Percentiles rank a stretch among this genome's conserved stretches.
Evolutionary conservation across 257 asterid species (phyloP).

Genomic region (Linderniella brevidens): DNA sequence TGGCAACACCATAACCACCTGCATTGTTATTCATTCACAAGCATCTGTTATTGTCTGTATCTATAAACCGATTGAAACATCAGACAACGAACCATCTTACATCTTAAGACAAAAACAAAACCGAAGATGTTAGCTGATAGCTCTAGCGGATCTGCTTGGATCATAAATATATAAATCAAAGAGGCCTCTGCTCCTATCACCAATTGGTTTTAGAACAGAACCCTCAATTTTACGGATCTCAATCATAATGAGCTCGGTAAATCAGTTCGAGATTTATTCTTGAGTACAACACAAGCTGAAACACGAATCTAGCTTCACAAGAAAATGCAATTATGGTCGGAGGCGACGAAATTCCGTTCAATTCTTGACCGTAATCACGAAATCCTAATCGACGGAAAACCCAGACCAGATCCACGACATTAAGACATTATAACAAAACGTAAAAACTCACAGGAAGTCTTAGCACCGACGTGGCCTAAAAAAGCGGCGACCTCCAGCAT

Average conservation of each 20-base stretch:
- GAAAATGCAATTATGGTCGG: background rate
- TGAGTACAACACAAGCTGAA: background rate
- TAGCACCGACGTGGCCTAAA: conserved; percentile 75
- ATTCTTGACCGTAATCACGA: too few relatives aligned
- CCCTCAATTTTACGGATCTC: too few relatives aligned
- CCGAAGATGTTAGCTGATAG: too few relatives aligned
- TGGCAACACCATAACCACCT: conserved; percentile 92
- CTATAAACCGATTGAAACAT: background rate
- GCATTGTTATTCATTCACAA: conserved; percentile 7
- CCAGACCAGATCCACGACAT: background rate
- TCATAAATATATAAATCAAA: too few relatives aligned
- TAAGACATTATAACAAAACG: too few relatives aligned
- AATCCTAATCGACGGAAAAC: background rate
- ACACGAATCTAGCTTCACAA: background rate
- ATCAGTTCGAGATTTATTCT: too few relatives aligned
- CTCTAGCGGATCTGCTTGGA: too few relatives aligned
- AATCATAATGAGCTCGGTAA: too few relatives aligned
- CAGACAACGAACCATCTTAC: background rate
- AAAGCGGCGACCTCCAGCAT: conserved; percentile 76
- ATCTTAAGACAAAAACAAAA: too few relatives aligned
- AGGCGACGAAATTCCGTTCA: too few relatives aligned
- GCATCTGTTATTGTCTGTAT: background rate
- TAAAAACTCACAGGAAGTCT: conserved; percentile 49
- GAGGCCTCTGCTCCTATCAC: too few relatives aligned
- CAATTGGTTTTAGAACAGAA: too few relatives aligned